Base-by-base conservation (phyloP, 345 rosid species). In the Gossypium anomalum region DNA sequence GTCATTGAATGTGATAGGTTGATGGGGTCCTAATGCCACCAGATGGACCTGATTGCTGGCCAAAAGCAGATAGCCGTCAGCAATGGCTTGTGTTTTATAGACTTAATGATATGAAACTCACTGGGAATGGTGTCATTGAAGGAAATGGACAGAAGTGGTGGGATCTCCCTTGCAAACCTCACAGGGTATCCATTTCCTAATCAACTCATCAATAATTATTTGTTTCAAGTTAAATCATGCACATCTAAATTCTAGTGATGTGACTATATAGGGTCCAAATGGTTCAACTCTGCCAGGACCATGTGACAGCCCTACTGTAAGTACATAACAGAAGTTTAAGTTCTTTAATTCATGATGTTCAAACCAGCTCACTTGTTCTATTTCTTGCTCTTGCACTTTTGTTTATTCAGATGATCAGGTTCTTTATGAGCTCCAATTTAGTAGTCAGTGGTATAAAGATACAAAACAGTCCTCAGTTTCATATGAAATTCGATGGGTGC, bases 131-230 rank as follows among this genome's bases (percentile, higher is more conserved):
- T 51, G 88, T 93, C 76, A 84, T 95, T 29, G 97, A 95, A 87
- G 99, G 99, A 57, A 95, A 95, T 67, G 99, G 98, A 61, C 92
- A 86, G 81, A 84, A 90, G 64, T 95, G 99, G 99, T 95, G 99
- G 99, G 97, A 95, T 48, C 87, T 95, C 58, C 99, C 99, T 71
- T 93, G 99, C 90, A 95, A 95, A 75, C 99, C 99, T 20, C 98
- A 93, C 82, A 79, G 97, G 90, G 99, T 95, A 91, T 52, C 19
- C 75, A 29, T 57, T 13, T 62, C 67, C 56, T 64, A 38, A 51
- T 20, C 51, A 62, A 47, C 2, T 51, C 10, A 53, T 29, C 59
- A 51, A 17, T n/a, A 41, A 41, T 76, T 9, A 4, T 41, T 19
- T 7, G 20, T 41, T 44, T n/a, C 41, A 14, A 47, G 29, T 25